Base-by-base conservation (phyloP, 1,284 basidiomycete genomes). In the Rhodotorula sp. region DNA sequence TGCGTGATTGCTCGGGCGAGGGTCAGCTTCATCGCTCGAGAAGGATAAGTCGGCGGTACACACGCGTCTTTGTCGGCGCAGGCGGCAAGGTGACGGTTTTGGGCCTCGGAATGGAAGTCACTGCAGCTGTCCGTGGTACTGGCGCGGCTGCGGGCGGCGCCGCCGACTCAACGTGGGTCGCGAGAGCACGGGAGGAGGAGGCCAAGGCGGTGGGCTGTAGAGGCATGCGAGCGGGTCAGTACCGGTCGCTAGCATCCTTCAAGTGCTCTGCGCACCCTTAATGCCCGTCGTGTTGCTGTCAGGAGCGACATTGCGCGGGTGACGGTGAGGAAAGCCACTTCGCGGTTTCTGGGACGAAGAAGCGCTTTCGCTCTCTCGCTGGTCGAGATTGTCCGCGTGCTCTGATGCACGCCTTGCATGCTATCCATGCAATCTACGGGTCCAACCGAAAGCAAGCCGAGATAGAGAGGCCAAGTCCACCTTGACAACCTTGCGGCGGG, bases 201-300 rank as follows among this genome's bases (percentile, higher is more conserved):
- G 66, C 67, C 46, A 72, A 56, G 13, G 65, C 36, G 22, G 70
- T 66, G 9, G 70, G 66, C 70, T 68, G 57, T 17, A n/a, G 24
- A 20, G 7, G 30, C 2, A n/a, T 24, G 27, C 19, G 30, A 47
- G 29, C 32, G 48, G n/a, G 49, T 3, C 34, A 1, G 36, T 36
- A 5, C 34, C n/a, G n/a, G n/a, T 20, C 4, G 27, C 5, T 36
- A 1, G n/a, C 2, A 1, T 3, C 32, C 1, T n/a, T 8, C 7
- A n/a, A 11, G 30, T 15, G 36, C 9, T 36, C 13, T 22, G 32
- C 56, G 24, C 27, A 69, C 68, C 68, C 51, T 55, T 13, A 69
- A 11, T 6, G 29, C 59, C 36, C 68, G 62, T 34, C 68, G 57
- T 51, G 68, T 66, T 34, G 63, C 68, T 11, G 59, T 55, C 29